phyloP scores from a whole-genome alignment of 106 monocot species.

The Dioscorea dumetorum region DNA sequence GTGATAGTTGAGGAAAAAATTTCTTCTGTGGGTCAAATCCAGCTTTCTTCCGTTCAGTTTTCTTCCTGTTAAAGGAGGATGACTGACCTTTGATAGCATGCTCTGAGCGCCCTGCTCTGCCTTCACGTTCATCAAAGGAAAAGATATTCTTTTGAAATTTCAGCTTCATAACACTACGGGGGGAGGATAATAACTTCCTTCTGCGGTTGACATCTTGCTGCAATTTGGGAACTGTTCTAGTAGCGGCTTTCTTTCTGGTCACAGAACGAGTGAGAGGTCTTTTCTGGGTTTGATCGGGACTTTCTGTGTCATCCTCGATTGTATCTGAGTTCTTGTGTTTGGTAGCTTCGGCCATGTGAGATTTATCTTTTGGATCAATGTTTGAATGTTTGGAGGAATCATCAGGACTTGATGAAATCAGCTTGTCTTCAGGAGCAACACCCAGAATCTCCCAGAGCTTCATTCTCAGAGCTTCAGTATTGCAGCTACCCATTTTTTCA shows the following conservation, averaged over 20 bases:
- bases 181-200: slow-evolving; percentile 32
- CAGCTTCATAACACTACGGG: slow-evolving; percentile 15
- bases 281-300: slow-evolving; percentile 21
- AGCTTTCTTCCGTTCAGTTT: slow-evolving; percentile 12
- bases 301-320: slow-evolving; percentile 78
- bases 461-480: slow-evolving; percentile 39
- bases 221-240: slow-evolving; percentile 22
- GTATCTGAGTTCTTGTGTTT: slow-evolving; percentile 49
- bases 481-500: slow-evolving; percentile 9
- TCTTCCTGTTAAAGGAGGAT: slow-evolving; percentile 22
- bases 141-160: slow-evolving; percentile 31
- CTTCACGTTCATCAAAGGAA: slow-evolving; percentile 41
- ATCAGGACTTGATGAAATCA: slow-evolving; percentile 12
- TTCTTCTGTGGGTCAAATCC: slow-evolving; percentile 23
- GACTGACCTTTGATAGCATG: slow-evolving; percentile 14
- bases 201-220: slow-evolving; percentile 3
- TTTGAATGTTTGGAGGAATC: slow-evolving; percentile 4
- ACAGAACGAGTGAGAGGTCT: slow-evolving; percentile 74
- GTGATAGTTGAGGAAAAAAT: slow-evolving; percentile 14
- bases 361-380: slow-evolving; percentile 3
- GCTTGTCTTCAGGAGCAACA: slow-evolving; percentile 26
- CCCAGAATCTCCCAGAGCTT: slow-evolving; percentile 83
- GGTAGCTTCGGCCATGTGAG: slow-evolving; percentile 13
- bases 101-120: slow-evolving; percentile 9
- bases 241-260: slow-evolving; percentile 26